Evolutionary conservation across 1,284 basidiomycete genomes (phyloP), one percentile per base, ranked within the genome.

Genomic region (Polyporus tsugae): DNA sequence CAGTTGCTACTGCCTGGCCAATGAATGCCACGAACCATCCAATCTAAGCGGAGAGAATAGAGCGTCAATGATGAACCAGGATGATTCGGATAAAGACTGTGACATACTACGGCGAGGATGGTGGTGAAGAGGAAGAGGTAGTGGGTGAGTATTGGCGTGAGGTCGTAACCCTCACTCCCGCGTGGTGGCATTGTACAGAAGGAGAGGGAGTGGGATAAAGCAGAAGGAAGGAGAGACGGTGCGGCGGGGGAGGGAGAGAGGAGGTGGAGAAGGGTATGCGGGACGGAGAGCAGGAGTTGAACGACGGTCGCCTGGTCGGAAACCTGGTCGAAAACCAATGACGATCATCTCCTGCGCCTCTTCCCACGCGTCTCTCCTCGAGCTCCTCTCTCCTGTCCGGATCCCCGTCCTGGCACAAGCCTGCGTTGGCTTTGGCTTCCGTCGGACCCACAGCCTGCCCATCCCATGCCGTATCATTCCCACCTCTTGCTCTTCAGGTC

Each of bases 21-120:
- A 98, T 92, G 83, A 98, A 98, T 1, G 97, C 95, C 60, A 95
- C 89, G 77, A 97, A 90, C 96, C 97, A 99, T 70, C 91, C 95
- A 70, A 91, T 83, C 93, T 95, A 77, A 7, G 25, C 29, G 4
- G 33, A 36, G 9, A 41, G 57, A 66, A 59, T 69, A 36, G 65
- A 53, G 64, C 61, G 64, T 66, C n/a, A 69, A 46, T 61, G 53
- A 62, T 42, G 60, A 57, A 64, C 58, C n/a, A 58, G 62, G 42
- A 65, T 42, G 63, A 19, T 64, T 55, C 41, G 55, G 66, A 60
- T 10, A 57, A 15, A 49, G 33, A n/a, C 39, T 4, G 59, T 36
- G 41, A 85, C 89, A 72, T 76, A 96, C 92, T 69, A 94, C 80
- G 53, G 94, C 86, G 61, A 98, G 86, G 68, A 95, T 86, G 70